Conservation (phyloP, 768 basidiomycete genomes). For the Mycena crocata region DNA sequence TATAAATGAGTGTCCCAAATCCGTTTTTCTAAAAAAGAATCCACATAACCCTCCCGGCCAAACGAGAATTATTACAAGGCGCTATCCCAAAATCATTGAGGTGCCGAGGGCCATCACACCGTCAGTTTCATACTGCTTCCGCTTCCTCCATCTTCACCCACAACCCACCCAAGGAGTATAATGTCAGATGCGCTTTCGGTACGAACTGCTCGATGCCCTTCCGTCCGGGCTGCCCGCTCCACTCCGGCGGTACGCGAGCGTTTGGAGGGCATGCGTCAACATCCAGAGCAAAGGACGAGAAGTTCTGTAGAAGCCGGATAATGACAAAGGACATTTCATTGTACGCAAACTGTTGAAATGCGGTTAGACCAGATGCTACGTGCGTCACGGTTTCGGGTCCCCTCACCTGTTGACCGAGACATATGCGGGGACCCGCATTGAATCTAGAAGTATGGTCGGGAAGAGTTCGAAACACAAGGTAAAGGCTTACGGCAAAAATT, state of each 20-base stretch:
- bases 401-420: slow-evolving; percentile 23
- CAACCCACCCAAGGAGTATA: slow-evolving; percentile 39
- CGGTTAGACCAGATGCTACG: no score
- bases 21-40: no score
- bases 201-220: slow-evolving; percentile 47
- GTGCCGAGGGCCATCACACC: no score
- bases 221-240: slow-evolving; percentile 44
- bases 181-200: slow-evolving; percentile 49
- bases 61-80: no score
- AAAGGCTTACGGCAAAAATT: slow-evolving; percentile 56
- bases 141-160: slow-evolving; percentile 11
- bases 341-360: slow-evolving; percentile 20
- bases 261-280: slow-evolving; percentile 45
- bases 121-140: not conserved
- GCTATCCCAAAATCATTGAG: no score
- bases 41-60: no score
- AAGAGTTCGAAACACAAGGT: no score
- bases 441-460: not conserved
- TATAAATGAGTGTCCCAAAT: no score
- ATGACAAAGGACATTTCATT: slow-evolving; percentile 33
- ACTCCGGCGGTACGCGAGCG: slow-evolving; percentile 47
- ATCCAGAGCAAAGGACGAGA: slow-evolving; percentile 48
- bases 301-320: slow-evolving; percentile 54
- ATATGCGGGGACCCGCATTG: slow-evolving; percentile 54
- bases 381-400: no score